phyloP scores from a whole-genome alignment of 192 early-diverging fungal species.

The Neocallimastix lanati region DNA sequence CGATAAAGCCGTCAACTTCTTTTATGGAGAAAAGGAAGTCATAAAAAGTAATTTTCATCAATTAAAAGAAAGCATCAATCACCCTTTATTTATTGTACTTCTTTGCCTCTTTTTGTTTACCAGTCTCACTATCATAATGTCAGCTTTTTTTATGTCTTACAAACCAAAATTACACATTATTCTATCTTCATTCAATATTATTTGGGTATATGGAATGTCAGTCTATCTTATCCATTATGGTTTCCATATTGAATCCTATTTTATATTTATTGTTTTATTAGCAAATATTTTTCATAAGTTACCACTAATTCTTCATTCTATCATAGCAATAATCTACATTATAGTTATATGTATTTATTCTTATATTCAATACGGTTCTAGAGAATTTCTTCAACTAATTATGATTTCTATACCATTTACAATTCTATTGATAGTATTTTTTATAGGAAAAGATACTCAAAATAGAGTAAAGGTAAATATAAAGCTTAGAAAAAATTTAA shows the following conservation, averaged over 20 bases:
- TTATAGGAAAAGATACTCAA: neutral
- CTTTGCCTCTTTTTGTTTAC: neutral
- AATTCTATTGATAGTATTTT: neutral
- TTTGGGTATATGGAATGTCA: neutral
- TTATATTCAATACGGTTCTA: neutral
- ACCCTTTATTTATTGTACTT: neutral
- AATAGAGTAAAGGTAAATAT: neutral
- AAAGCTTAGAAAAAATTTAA: too few species aligned
- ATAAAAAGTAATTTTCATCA: neutral
- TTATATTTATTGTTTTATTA: neutral
- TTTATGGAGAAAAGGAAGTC: neutral
- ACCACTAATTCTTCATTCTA: neutral
- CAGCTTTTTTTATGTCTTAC: neutral
- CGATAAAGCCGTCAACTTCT: neutral
- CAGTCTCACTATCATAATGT: neutral
- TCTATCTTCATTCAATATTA: neutral
- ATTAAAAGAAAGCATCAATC: neutral
- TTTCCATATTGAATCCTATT: neutral
- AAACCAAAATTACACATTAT: neutral
- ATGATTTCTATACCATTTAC: neutral
- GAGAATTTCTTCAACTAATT: neutral
- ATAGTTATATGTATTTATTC: neutral
- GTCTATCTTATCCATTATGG: neutral
- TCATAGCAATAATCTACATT: neutral
- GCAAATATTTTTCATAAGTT: neutral